Percentiles rank a stretch among this genome's conserved stretches.
phyloP scores from a whole-genome alignment of 768 basidiomycete genomes.

The Pleurotus sapidus region DNA sequence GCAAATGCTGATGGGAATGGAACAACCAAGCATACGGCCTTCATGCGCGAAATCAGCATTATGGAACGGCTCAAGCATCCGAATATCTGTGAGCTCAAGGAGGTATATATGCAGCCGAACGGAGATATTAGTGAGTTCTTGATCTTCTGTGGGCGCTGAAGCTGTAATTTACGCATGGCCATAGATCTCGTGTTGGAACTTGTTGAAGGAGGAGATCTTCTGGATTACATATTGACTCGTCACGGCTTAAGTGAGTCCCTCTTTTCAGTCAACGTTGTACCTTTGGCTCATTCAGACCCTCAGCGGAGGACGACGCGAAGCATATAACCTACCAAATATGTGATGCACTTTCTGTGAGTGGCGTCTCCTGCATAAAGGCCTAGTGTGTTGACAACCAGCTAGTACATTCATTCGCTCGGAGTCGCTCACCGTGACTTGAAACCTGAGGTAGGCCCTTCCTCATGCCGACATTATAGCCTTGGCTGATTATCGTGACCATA shows the following conservation, averaged over 20 bases:
- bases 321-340: slow-evolving; percentile 84
- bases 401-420: slow-evolving; percentile 71
- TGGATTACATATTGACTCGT: slow-evolving; percentile 69
- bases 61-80: slow-evolving; percentile 74
- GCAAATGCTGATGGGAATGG: slow-evolving; percentile 19
- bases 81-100: slow-evolving; percentile 79
- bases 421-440: slow-evolving; percentile 94
- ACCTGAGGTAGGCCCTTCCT: slow-evolving; percentile 57
- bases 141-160: slow-evolving; percentile 1
- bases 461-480: not conserved
- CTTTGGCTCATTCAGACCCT: slow-evolving; percentile 5
- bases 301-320: slow-evolving; percentile 55
- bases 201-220: slow-evolving; percentile 84
- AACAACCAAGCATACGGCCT: slow-evolving; percentile 27
- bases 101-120: slow-evolving; percentile 64
- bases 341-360: slow-evolving; percentile 64
- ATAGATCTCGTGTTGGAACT: slow-evolving; percentile 81
- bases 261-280: not conserved
- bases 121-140: slow-evolving; percentile 51
- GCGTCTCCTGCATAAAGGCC: not conserved
- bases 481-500: slow-evolving; percentile 20
- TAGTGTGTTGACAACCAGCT: not conserved
- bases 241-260: slow-evolving; percentile 55
- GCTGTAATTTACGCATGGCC: slow-evolving; percentile 8
- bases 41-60: slow-evolving; percentile 76